phyloP scores from a whole-genome alignment of 345 rosid species.

The Ceriops decandra region DNA sequence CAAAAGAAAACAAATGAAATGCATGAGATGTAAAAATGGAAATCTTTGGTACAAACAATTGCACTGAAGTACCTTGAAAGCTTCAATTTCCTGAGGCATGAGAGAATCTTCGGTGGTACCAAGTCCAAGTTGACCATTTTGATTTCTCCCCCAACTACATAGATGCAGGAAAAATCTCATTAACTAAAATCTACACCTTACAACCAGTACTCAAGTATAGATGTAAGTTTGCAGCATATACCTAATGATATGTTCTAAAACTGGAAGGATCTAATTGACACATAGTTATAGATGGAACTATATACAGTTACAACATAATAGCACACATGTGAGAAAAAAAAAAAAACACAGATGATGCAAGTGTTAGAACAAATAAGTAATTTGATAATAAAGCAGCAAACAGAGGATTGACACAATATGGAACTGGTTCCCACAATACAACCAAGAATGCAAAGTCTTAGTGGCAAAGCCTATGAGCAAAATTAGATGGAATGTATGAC shows the following conservation, averaged over 20 bases:
- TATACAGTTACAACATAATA: too few species aligned
- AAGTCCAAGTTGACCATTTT: slow-evolving; percentile 98
- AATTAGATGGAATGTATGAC: too few species aligned
- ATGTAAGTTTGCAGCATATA: neutral
- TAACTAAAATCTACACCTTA: slow-evolving; percentile 9
- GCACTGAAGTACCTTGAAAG: slow-evolving; percentile 60
- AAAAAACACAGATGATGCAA: too few species aligned
- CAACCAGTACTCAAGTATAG: neutral
- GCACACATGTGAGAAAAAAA: too few species aligned
- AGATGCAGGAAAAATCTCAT: slow-evolving; percentile 10
- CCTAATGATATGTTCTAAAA: neutral
- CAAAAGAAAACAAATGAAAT: neutral
- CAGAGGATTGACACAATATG: too few species aligned
- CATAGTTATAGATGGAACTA: too few species aligned
- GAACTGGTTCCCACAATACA: too few species aligned
- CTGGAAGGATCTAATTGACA: too few species aligned
- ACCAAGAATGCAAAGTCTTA: too few species aligned
- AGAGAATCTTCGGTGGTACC: slow-evolving; percentile 83
- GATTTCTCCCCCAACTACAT: slow-evolving; percentile 97
- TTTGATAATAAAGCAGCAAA: too few species aligned
- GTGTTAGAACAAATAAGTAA: too few species aligned
- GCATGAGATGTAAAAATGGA: neutral
- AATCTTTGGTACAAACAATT: neutral
- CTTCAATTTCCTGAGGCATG: slow-evolving; percentile 82
- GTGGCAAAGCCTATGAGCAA: too few species aligned